phyloP scores from a whole-genome alignment of 306 rosid genomes.

The Vigna radiata region DNA sequence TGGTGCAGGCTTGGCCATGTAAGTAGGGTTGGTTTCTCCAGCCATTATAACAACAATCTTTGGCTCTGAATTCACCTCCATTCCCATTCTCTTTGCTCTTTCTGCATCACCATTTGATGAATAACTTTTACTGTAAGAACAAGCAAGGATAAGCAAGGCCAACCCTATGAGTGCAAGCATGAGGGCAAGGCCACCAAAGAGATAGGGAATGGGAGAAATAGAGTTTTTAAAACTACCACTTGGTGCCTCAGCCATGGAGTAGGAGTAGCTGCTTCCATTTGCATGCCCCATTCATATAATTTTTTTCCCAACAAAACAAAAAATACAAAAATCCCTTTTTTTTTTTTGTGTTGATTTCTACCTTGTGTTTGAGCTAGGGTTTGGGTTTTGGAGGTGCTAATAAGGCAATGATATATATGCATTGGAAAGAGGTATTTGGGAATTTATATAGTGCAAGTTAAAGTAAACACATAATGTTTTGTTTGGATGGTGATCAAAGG shows the following conservation, averaged over 20 bases:
- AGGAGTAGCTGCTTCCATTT: slow-evolving; percentile 33
- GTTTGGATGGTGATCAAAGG: not conserved
- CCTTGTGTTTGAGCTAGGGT: not conserved
- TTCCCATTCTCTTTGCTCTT: slow-evolving; percentile 30
- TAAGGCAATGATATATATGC: not conserved
- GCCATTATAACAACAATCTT: slow-evolving; percentile 88
- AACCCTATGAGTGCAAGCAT: slow-evolving; percentile 61
- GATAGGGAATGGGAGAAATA: slow-evolving; percentile 68
- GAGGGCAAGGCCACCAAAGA: slow-evolving; percentile 66
- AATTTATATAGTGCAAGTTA: slow-evolving; percentile 23
- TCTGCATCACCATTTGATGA: slow-evolving; percentile 17
- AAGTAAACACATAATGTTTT: not conserved
- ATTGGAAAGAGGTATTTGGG: not conserved
- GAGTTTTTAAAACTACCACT: slow-evolving; percentile 46
- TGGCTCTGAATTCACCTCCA: slow-evolving; percentile 48
- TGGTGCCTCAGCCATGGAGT: slow-evolving; percentile 29
- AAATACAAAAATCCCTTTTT: too few relatives aligned
- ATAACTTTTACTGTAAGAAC: slow-evolving; percentile 49
- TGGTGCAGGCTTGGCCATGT: slow-evolving; percentile 70
- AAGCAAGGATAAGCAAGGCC: slow-evolving; percentile 63
- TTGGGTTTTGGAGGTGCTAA: not conserved
- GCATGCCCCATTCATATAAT: slow-evolving; percentile 39
- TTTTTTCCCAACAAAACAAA: not conserved
- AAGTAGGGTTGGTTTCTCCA: slow-evolving; percentile 76
- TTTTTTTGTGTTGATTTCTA: slow-evolving; percentile 1